Evolutionary conservation across 192 early-diverging fungal species (phyloP).

Genomic region (Backusella mclennaniae): DNA sequence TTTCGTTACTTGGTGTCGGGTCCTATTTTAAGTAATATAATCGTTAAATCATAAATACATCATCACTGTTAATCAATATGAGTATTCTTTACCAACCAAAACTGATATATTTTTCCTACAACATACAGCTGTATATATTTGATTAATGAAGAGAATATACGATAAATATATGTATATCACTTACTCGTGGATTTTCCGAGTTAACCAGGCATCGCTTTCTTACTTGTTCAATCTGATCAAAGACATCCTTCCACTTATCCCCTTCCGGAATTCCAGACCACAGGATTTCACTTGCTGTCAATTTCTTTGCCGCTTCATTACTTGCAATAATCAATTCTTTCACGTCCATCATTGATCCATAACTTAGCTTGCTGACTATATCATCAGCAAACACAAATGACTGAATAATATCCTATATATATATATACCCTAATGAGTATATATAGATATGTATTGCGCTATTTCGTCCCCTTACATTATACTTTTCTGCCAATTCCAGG

Average conservation of each 20-base stretch:
- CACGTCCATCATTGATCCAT: constrained; percentile 57
- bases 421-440: background rate
- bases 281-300: constrained; percentile 45
- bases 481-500: constrained; percentile 47
- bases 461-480: constrained; percentile 17
- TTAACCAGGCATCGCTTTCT: constrained; percentile 31
- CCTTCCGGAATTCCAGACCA: constrained; percentile 38
- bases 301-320: constrained; percentile 44
- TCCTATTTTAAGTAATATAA: constrained; percentile 11
- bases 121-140: constrained; percentile 29
- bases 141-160: background rate
- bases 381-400: constrained; percentile 55
- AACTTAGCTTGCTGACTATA: constrained; percentile 53
- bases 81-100: constrained; percentile 28
- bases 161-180: background rate
- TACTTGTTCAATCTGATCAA: constrained; percentile 40
- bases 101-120: constrained; percentile 37
- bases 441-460: background rate
- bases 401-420: constrained; percentile 41
- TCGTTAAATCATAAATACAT: background rate
- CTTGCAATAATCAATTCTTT: constrained; percentile 49
- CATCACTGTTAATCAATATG: background rate
- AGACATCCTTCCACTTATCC: constrained; percentile 42
- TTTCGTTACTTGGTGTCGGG: constrained; percentile 34
- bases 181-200: constrained; percentile 45